Evolutionary conservation across 2,329 filamentous ascomycete genomes (phyloP).

Genomic region (Dothistroma pini): DNA sequence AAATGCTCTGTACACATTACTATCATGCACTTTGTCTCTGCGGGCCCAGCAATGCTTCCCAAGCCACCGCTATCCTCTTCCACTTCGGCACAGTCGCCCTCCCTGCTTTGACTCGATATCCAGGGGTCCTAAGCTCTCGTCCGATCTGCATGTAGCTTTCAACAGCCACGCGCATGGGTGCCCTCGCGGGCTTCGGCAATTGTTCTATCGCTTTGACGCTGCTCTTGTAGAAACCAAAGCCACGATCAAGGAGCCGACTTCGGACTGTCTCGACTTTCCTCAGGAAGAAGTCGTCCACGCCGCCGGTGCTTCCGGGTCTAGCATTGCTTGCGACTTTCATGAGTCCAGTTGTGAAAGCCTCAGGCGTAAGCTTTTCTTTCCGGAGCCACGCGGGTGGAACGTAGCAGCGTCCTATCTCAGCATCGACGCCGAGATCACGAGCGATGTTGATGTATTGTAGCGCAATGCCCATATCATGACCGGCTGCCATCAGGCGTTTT

Average conservation of each 20-base stretch:
- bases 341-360: conserved; percentile 49
- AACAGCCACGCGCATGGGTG: conserved; percentile 64
- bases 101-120: conserved; percentile 44
- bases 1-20: conserved; percentile 8
- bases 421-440: conserved; percentile 67
- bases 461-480: conserved; percentile 65
- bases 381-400: conserved; percentile 62
- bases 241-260: conserved; percentile 54
- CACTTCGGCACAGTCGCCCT: conserved; percentile 46
- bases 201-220: conserved; percentile 57
- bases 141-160: conserved; percentile 77
- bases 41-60: conserved; percentile 49
- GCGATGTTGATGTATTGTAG: conserved; percentile 77
- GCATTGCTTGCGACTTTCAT: conserved; percentile 7
- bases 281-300: conserved; percentile 42
- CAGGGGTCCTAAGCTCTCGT: conserved; percentile 52
- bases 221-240: conserved; percentile 57
- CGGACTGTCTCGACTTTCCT: conserved; percentile 51
- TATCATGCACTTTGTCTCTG: background rate
- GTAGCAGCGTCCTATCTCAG: conserved; percentile 63
- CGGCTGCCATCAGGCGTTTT: conserved; percentile 52
- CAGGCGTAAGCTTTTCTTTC: conserved; percentile 52
- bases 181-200: conserved; percentile 58
- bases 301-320: background rate
- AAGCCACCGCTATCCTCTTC: conserved; percentile 55